Evolutionary conservation across 345 rosid species (phyloP), one percentile per base, ranked within the genome.

Genomic region (Trapa incisa): DNA sequence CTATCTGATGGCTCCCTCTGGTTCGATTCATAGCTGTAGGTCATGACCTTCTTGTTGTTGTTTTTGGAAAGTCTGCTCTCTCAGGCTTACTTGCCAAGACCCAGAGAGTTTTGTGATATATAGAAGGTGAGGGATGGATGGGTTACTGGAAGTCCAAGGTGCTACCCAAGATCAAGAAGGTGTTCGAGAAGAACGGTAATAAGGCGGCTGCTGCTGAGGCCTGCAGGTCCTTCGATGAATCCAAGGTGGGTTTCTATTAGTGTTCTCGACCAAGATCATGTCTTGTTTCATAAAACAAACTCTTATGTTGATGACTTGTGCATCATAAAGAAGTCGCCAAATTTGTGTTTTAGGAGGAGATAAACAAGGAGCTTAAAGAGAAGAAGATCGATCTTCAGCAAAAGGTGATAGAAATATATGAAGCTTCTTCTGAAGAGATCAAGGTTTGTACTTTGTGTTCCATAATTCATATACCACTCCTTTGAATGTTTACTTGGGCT

Each of bases 111-210:
- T 22, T 22, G 29, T 22, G 6, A 2, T 41, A 22, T 22, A 22
- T 22, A 22, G 29, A 22, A 45, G 48, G 48, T 7, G 11, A 45
- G 12, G 7, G 48, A 50, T n/a, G 0, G 0, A 87, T 87, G 95
- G 95, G 86, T 50, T 90, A 85, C 68, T 91, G 97, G 97, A 88
- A 80, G 81, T 60, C 89, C 0, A 91, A 84, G 84, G 85, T 91
- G 75, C 83, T 88, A 67, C 96, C 96, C 47, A 85, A 77, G 76
- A 79, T 91, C 80, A 86, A 82, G 82, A 91, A 79, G 75, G 81
- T 88, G 70, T 88, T 91, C 47, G 89, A 85, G 80, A 90, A 80
- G 71, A 81, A 75, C 47, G 70, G 77, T 37, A 86, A 84, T 79
- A 88, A 91, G 74, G 71, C 84, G 61, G 82, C 85, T 65, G 78